These are phyloP conservation scores for Vanderwaltozyma verrucispora DNA, from an alignment of 805 yeast species.

Conservation along the genomic window DNA sequence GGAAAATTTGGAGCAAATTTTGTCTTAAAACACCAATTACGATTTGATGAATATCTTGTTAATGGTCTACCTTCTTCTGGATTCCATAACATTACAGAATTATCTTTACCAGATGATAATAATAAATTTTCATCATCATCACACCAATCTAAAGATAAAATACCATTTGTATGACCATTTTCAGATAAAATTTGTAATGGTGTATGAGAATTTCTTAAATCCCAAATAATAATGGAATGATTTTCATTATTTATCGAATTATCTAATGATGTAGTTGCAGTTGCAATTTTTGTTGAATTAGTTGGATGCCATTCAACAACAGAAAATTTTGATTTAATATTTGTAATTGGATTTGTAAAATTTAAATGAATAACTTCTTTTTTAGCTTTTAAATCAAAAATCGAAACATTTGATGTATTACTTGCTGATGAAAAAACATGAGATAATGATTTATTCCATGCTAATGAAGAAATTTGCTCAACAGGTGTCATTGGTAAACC, in stretches of 20 bases:
- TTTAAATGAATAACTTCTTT: slow-evolving; percentile 81
- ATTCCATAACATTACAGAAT: slow-evolving; percentile 82
- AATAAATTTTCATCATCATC: slow-evolving; percentile 64
- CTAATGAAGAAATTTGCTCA: slow-evolving; percentile 69
- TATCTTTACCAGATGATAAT: slow-evolving; percentile 89
- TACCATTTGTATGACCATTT: slow-evolving; percentile 77
- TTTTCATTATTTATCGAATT: slow-evolving; percentile 36
- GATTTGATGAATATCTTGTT: slow-evolving; percentile 83
- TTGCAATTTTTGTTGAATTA: slow-evolving; percentile 73
- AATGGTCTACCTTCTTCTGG: slow-evolving; percentile 62
- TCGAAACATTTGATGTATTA: slow-evolving; percentile 65
- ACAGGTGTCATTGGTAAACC: slow-evolving; percentile 70
- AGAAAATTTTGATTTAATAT: slow-evolving; percentile 57
- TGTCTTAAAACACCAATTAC: slow-evolving; percentile 90
- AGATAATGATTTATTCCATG: slow-evolving; percentile 79
- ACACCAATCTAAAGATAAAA: slow-evolving; percentile 91
- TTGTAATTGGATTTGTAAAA: slow-evolving; percentile 44
- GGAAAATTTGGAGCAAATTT: slow-evolving; percentile 83
- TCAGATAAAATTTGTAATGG: slow-evolving; percentile 56
- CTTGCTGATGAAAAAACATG: slow-evolving; percentile 91
- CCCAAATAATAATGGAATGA: slow-evolving; percentile 66
- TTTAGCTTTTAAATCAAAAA: slow-evolving; percentile 87
- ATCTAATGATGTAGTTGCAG: slow-evolving; percentile 53
- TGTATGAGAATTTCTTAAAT: slow-evolving; percentile 83
- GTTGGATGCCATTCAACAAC: slow-evolving; percentile 93